Percentiles rank a stretch among this genome's conserved stretches.
phyloP scores from a whole-genome alignment of 371 early-diverging fungal genomes.

The Zancudomyces culisetae region DNA sequence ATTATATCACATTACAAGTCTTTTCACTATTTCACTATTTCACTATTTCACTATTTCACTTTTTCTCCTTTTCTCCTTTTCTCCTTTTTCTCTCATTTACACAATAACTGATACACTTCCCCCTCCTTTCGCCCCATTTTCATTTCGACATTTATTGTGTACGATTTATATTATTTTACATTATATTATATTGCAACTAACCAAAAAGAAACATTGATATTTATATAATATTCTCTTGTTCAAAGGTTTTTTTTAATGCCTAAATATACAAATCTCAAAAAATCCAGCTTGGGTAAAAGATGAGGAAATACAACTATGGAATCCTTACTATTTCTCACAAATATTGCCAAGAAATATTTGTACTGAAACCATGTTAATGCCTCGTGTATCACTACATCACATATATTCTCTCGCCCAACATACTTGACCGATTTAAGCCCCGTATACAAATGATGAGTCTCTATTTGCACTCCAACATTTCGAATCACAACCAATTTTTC shows the following conservation, averaged over 20 bases:
- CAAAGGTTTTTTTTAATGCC: constrained; percentile 14
- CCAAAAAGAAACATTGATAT: no score
- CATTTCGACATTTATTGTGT: no score
- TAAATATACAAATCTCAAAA: constrained; percentile 15
- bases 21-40: no score
- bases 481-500: constrained; percentile 21
- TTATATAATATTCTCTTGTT: background rate
- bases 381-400: constrained; percentile 19
- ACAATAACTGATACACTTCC: no score
- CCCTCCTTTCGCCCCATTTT: no score
- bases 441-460: constrained; percentile 9
- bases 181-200: no score
- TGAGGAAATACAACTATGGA: constrained; percentile 19
- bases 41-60: no score
- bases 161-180: no score
- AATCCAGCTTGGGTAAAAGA: constrained; percentile 12
- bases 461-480: constrained; percentile 18
- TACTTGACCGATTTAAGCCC: constrained; percentile 13
- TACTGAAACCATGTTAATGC: constrained; percentile 19
- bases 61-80: no score
- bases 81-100: no score
- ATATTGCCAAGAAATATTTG: constrained; percentile 17
- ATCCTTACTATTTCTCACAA: constrained; percentile 7
- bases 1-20: no score
- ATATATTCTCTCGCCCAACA: constrained; percentile 11